Percentiles rank a stretch among this genome's conserved stretches.
phyloP scores from a whole-genome alignment of 1,139 yeast species.

The Wickerhamomyces sp. region DNA sequence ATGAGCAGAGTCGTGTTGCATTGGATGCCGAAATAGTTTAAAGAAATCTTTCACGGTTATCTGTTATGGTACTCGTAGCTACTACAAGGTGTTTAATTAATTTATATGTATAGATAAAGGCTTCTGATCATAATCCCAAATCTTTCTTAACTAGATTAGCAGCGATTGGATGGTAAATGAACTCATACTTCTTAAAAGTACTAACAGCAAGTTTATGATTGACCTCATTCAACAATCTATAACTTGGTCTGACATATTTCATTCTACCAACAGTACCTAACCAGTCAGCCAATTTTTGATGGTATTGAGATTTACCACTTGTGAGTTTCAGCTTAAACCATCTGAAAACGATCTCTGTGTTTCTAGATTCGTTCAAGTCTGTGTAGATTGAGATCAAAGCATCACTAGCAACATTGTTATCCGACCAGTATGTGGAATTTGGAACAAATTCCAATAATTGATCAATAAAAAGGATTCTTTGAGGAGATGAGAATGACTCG shows the following conservation, averaged over 20 bases:
- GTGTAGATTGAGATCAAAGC: conserved; percentile 26
- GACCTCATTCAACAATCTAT: conserved; percentile 55
- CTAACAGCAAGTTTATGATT: conserved; percentile 60
- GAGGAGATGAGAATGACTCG: conserved; percentile 59
- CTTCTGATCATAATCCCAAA: conserved; percentile 35
- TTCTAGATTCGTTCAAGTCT: conserved; percentile 38
- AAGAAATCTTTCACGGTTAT: not conserved
- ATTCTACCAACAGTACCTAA: conserved; percentile 89
- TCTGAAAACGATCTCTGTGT: conserved; percentile 79
- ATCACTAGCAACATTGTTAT: conserved; percentile 25
- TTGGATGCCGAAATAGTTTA: conserved; percentile 13
- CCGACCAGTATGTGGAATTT: conserved; percentile 24
- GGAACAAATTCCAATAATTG: conserved; percentile 39
- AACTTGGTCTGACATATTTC: conserved; percentile 92
- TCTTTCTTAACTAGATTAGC: conserved; percentile 75
- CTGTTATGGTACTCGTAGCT: no score
- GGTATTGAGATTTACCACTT: conserved; percentile 40
- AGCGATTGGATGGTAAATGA: conserved; percentile 81
- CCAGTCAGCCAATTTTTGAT: conserved; percentile 66
- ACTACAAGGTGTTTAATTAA: no score
- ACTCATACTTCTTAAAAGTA: conserved; percentile 56
- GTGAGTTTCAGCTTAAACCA: conserved; percentile 63
- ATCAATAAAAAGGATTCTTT: conserved; percentile 74
- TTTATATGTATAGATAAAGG: no score
- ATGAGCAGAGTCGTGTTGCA: conserved; percentile 19